Base-by-base conservation (phyloP, 2,329 filamentous ascomycete species). In the Colletotrichum orchidophilum region DNA sequence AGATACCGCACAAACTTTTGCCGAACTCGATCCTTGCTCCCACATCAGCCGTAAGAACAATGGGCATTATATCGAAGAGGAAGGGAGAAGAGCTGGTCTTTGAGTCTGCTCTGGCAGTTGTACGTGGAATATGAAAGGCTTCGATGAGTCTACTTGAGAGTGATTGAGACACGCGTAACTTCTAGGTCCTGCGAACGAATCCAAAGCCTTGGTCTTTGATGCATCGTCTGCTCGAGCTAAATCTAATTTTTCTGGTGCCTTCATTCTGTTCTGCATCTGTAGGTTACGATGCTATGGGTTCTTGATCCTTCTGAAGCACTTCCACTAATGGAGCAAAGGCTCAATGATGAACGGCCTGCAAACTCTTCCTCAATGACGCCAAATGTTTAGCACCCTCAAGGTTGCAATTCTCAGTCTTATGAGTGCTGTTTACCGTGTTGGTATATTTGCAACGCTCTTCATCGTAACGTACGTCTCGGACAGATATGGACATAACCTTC, bases 281-380 rank as follows among this genome's bases (percentile, higher is more conserved):
- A 39, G 84, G 84, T 0, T 86, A 84, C 33, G 84, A 86, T 60
- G 53, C 42, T 58, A 59, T 2, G 46, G 5, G 6, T 18, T 21
- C n/a, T 18, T 3, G 24, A 60, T 21, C 11, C 8, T 4, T 18
- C 3, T 5, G 3, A 1, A 2, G 8, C 5, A 5, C 2, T 12
- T 3, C 2, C 1, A n/a, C 27, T 6, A 33, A 35, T 18, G 18
- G 21, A 1, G 2, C 4, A 46, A 24, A 78, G 76, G 78, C 21
- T 81, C 81, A 1, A 75, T 84, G 65, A 82, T 82, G 78, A 84
- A 84, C 66, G 83, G 81, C 13, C 75, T 84, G 0, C 81, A 83
- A 72, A 76, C 81, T 3, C 75, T 81, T 1, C 42, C 74, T 0
- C 75, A 80, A 66, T 84, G 83, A 82, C 76, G 78, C 50, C 55